A percentile compares a stretch with the other conserved stretches of the same genome.
Conservation (phyloP, 192 early-diverging fungal genomes). For the Coemansia sp. region DNA sequence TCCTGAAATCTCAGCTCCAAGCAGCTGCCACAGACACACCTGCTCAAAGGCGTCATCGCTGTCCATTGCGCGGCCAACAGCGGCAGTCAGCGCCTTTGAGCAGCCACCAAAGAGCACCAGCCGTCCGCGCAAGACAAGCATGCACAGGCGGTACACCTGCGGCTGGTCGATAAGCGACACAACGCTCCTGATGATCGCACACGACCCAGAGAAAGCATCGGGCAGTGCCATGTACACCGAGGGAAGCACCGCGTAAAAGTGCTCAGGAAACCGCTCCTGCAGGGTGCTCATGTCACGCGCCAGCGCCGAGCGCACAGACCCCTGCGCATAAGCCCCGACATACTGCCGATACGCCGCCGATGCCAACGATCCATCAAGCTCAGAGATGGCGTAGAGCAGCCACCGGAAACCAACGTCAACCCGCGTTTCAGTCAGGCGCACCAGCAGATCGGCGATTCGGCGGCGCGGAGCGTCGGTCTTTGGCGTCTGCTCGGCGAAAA, state of each 20-base stretch:
- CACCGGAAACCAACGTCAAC: constrained; percentile 46
- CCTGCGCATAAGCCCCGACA: constrained; percentile 11
- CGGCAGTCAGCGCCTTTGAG: not conserved
- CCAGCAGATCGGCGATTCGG: constrained; percentile 21
- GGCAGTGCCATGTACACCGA: constrained; percentile 47
- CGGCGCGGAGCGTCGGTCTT: not conserved
- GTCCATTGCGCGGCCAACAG: constrained; percentile 36
- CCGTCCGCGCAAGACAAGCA: constrained; percentile 16
- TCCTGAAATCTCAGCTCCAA: constrained; percentile 48
- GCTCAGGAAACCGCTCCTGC: constrained; percentile 46
- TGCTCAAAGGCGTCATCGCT: constrained; percentile 58
- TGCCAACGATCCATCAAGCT: not conserved
- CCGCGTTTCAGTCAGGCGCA: constrained; percentile 25
- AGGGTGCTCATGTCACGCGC: constrained; percentile 44
- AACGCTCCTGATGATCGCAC: constrained; percentile 30
- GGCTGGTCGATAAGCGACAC: constrained; percentile 55
- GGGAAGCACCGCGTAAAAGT: constrained; percentile 51
- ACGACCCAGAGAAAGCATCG: constrained; percentile 25
- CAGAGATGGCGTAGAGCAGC: constrained; percentile 17
- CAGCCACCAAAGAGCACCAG: constrained; percentile 30
- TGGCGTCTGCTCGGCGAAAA: not conserved
- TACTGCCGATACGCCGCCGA: constrained; percentile 18
- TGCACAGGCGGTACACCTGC: constrained; percentile 50
- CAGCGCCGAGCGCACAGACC: constrained; percentile 40
- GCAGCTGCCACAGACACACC: constrained; percentile 60